Evolutionary conservation across 2,329 filamentous ascomycete species (phyloP).

Genomic region (Trichoderma sp.): DNA sequence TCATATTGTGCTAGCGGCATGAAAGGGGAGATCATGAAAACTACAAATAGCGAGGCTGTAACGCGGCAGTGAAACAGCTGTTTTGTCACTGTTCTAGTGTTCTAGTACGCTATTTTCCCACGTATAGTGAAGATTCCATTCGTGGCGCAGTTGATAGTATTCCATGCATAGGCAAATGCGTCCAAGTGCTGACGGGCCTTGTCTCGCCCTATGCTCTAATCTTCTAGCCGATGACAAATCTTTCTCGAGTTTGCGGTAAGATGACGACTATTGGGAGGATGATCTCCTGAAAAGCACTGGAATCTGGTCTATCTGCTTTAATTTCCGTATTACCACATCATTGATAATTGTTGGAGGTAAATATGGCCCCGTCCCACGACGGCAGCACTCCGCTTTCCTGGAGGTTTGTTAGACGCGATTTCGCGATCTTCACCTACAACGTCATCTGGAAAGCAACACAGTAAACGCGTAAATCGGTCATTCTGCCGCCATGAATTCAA

Average conservation of each 20-base stretch:
- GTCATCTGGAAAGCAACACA: neutral
- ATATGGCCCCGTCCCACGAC: neutral
- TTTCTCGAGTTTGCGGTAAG: neutral
- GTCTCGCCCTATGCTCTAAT: conserved; percentile 2
- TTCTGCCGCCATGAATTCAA: neutral
- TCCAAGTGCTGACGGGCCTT: conserved; percentile 2
- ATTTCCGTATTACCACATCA: neutral
- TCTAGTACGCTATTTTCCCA: neutral
- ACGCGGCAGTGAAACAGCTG: neutral
- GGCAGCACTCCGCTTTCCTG: neutral
- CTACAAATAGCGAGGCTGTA: neutral
- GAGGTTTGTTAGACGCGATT: neutral
- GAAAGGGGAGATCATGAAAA: neutral
- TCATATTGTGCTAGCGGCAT: neutral
- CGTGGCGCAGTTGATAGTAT: conserved; percentile 3
- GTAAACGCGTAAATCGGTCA: neutral
- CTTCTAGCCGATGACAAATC: conserved; percentile 13
- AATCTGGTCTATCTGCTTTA: neutral
- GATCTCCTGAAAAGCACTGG: neutral
- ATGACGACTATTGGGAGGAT: neutral
- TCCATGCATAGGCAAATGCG: neutral
- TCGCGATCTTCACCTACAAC: neutral
- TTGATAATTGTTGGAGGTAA: neutral
- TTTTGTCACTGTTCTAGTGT: neutral
- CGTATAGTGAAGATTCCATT: neutral